These are phyloP conservation scores for Neotropicomus parvogracilis DNA, from an alignment of 1,284 basidiomycete species.

Conservation along the genomic window DNA sequence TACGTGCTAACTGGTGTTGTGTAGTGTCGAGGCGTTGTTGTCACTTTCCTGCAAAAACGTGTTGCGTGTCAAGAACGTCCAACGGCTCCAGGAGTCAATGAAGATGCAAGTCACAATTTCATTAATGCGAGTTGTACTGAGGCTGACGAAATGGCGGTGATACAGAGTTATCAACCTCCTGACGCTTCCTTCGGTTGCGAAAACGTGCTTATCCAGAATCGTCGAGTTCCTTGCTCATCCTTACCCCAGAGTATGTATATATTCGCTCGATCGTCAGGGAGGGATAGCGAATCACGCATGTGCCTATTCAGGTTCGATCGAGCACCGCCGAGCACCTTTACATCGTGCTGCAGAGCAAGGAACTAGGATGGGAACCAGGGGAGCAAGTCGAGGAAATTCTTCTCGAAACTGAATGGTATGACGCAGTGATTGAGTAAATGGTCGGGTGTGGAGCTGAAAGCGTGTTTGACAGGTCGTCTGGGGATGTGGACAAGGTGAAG, in stretches of 20 bases:
- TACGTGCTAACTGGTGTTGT: slow-evolving; percentile 25
- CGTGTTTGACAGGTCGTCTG: slow-evolving; percentile 41
- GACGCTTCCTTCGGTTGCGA: slow-evolving; percentile 43
- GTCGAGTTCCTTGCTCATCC: slow-evolving; percentile 66
- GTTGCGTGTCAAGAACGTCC: slow-evolving; percentile 69
- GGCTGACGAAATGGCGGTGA: slow-evolving; percentile 14
- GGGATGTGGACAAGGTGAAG: slow-evolving; percentile 33
- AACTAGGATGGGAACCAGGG: slow-evolving; percentile 60
- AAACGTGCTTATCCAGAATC: slow-evolving; percentile 47
- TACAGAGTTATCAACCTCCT: slow-evolving; percentile 63
- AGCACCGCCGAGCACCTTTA: slow-evolving; percentile 82
- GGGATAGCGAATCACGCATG: slow-evolving; percentile 3
- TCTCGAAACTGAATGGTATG: slow-evolving; percentile 79
- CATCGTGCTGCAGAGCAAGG: slow-evolving; percentile 64
- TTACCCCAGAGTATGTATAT: slow-evolving; percentile 66
- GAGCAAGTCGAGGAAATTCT: slow-evolving; percentile 69
- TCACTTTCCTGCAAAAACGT: slow-evolving; percentile 57
- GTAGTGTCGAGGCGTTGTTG: slow-evolving; percentile 44
- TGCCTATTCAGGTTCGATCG: slow-evolving; percentile 58
- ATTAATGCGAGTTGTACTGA: slow-evolving; percentile 16
- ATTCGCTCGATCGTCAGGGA: slow-evolving; percentile 13
- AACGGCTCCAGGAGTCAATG: slow-evolving; percentile 75
- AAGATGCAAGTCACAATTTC: slow-evolving; percentile 58
- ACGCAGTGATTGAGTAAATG: slow-evolving; percentile 6
- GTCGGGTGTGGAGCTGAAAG: slow-evolving; percentile 30